A percentile compares a stretch with the other conserved stretches of the same genome.
phyloP scores from a whole-genome alignment of 164 flowering plant genomes.

The Paratinospora sagittata region DNA sequence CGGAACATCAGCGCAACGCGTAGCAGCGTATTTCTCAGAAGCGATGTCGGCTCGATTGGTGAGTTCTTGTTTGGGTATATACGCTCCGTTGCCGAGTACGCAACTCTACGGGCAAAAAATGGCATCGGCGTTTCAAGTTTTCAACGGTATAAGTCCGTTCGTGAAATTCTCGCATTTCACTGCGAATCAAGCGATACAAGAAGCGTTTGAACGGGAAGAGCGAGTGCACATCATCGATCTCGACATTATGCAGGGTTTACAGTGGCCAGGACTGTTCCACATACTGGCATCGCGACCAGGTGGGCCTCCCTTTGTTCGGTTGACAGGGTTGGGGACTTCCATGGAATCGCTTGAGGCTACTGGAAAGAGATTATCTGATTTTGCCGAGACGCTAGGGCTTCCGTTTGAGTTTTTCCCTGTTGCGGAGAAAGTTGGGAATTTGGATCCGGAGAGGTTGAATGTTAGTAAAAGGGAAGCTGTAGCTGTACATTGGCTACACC shows the following conservation, averaged over 20 bases:
- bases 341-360: constrained; percentile 81
- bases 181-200: constrained; percentile 92
- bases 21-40: constrained; percentile 96
- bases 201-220: constrained; percentile 91
- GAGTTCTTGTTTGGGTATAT: constrained; percentile 67
- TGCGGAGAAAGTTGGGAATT: constrained; percentile 79
- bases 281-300: constrained; percentile 89
- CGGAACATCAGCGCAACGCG: constrained; percentile 93
- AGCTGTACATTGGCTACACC: constrained; percentile 96
- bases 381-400: constrained; percentile 78
- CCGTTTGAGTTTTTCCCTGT: constrained; percentile 85
- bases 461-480: constrained; percentile 89
- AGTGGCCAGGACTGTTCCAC: constrained; percentile 96
- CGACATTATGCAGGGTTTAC: constrained; percentile 96
- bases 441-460: constrained; percentile 65
- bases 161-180: constrained; percentile 98
- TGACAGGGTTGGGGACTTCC: constrained; percentile 84
- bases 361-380: constrained; percentile 86
- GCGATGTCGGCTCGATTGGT: constrained; percentile 89
- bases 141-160: constrained; percentile 95
- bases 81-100: constrained; percentile 43
- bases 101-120: constrained; percentile 52
- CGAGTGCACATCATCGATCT: constrained; percentile 93
- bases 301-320: constrained; percentile 77
- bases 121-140: constrained; percentile 85